phyloP scores from a whole-genome alignment of 2,329 filamentous ascomycete species.

The Immersiporthe knoxdaviesiana region DNA sequence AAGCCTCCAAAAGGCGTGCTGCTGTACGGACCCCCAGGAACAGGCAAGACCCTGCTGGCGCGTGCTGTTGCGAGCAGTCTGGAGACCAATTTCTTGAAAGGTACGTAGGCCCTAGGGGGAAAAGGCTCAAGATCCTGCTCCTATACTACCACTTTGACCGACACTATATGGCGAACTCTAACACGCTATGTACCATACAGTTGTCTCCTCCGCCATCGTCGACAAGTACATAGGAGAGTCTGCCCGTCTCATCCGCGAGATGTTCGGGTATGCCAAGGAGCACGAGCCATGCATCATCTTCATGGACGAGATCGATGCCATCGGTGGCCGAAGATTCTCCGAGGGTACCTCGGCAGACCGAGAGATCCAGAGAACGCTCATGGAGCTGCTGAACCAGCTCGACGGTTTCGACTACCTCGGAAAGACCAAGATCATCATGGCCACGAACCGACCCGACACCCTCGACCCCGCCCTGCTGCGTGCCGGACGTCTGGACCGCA shows the following conservation, averaged over 20 bases:
- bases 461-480: slow-evolving; percentile 90
- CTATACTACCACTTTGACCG: background rate
- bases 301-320: slow-evolving; percentile 99
- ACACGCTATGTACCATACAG: slow-evolving; percentile 49
- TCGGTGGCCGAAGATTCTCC: slow-evolving; percentile 93
- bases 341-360: slow-evolving; percentile 97
- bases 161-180: slow-evolving; percentile 4
- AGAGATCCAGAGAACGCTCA: slow-evolving; percentile 96
- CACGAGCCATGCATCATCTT: slow-evolving; percentile 99
- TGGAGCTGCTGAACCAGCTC: slow-evolving; percentile 98
- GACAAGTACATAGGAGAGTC: slow-evolving; percentile 99
- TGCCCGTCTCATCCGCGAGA: slow-evolving; percentile 93
- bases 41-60: slow-evolving; percentile 92
- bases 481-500: slow-evolving; percentile 91
- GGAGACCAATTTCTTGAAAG: slow-evolving; percentile 98
- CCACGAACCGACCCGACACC: slow-evolving; percentile 95
- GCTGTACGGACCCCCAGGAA: slow-evolving; percentile 93
- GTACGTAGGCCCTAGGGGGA: slow-evolving; percentile 53
- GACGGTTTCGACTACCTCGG: slow-evolving; percentile 99
- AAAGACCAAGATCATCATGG: slow-evolving; percentile 99
- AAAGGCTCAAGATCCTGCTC: background rate
- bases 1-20: slow-evolving; percentile 98
- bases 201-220: slow-evolving; percentile 97
- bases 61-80: slow-evolving; percentile 94
- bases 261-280: slow-evolving; percentile 99